Evolutionary conservation across 1,284 basidiomycete genomes (phyloP).

Genomic region (Coniferiporia sulphurascens): DNA sequence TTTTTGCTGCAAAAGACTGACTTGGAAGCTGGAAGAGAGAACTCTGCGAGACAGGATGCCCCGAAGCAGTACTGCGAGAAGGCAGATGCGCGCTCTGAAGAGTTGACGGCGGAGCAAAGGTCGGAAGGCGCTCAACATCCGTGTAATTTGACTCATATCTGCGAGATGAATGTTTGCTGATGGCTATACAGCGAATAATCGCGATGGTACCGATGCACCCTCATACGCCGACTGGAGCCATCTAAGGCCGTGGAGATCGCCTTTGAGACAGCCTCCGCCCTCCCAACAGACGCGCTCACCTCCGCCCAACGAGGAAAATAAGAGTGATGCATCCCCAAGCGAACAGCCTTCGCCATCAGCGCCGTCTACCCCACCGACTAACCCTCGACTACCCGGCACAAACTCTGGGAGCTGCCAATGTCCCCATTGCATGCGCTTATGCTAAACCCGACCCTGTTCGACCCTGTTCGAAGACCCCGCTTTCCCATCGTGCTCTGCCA

Average conservation of each 20-base stretch:
- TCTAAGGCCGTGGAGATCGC: conserved; percentile 4
- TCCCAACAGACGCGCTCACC: neutral
- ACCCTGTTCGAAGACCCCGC: conserved; percentile 74
- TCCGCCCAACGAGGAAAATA: neutral
- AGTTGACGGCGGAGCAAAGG: no score
- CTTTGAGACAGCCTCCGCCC: neutral
- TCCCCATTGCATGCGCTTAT: conserved; percentile 66
- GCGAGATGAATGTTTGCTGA: neutral
- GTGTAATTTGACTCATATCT: neutral
- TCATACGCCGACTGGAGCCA: neutral
- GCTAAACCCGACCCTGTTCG: conserved; percentile 64
- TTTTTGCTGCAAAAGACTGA: conserved; percentile 30
- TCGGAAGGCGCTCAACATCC: no score
- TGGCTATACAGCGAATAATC: neutral
- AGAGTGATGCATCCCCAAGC: neutral
- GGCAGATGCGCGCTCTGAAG: neutral
- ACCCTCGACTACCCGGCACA: neutral
- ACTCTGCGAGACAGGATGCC: neutral
- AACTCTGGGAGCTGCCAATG: conserved; percentile 20
- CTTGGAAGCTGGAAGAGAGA: neutral
- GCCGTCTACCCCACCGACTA: neutral
- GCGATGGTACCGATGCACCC: neutral
- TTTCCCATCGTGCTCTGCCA: conserved; percentile 94
- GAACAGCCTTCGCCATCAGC: neutral
- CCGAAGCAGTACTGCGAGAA: neutral